Base-by-base conservation (phyloP, 495 filamentous ascomycete species). In the Sordaria brevicollis region DNA sequence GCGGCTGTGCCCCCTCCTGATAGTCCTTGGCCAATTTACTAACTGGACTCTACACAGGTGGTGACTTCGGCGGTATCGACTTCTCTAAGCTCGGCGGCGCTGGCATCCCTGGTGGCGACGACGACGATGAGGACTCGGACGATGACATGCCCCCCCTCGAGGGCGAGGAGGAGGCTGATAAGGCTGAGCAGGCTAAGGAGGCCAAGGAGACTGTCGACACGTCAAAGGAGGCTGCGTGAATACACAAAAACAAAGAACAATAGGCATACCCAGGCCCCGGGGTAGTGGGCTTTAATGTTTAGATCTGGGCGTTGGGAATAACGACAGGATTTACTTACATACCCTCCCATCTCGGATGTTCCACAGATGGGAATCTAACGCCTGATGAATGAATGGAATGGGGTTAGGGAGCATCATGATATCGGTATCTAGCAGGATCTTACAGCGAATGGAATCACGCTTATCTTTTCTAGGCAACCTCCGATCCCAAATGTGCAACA, bases 51-150 rank as follows among this genome's bases (percentile, higher is more conserved):
- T 34, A 36, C 67, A 72, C 72, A 70, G 85, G 84, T 67, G 86
- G 84, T 67, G 89, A 89, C 77, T 89, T 92, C 70, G 86, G 87
- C 68, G 87, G 88, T 37, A 88, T 92, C 79, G 91, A 97, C 81
- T 96, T 97, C 89, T 95, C 92, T 76, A 97, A 96, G 85, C 91
- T 97, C 72, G 93, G 90, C 39, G 83, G 80, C 70, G 88, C 81
- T 41, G 88, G 80, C 43, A 82, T 85, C 74, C 84, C 76, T 57
- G 78, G 74, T 21, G 85, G 79, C 66, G 86, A 77, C 19, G 89
- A 84, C 21, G 89, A 86, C 17, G 88, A 85, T 2, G 89, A 89
- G 0, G 89, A 90, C 1, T 78, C 77, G 4, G 81, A 84, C 65
- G 83, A 82, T 36, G 81, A 80, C 35, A 78, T 79, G 74, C 78